Conservation (phyloP, 1,284 basidiomycete genomes). For the Apiotrichum siamense region DNA sequence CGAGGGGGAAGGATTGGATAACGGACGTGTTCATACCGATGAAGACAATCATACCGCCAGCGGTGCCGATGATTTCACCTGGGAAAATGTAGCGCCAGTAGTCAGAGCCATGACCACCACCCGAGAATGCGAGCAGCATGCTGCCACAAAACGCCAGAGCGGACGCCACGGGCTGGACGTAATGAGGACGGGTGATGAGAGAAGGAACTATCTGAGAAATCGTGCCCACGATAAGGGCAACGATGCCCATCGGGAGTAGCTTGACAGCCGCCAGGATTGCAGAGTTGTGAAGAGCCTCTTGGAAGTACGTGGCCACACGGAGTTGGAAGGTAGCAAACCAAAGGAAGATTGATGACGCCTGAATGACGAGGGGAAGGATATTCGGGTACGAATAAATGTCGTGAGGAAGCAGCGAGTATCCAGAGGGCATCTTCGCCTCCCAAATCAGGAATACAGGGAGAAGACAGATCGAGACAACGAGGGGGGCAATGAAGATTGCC, state of each 20-base stretch:
- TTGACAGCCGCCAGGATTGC: conserved; percentile 42
- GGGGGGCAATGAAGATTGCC: conserved; percentile 41
- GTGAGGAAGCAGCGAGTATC: conserved; percentile 42
- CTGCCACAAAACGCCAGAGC: conserved; percentile 31
- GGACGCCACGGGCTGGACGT: conserved; percentile 32
- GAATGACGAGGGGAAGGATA: conserved; percentile 41
- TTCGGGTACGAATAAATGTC: conserved; percentile 42
- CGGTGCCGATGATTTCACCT: conserved; percentile 37
- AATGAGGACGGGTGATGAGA: conserved; percentile 38
- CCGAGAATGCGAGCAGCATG: conserved; percentile 40
- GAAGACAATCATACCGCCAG: conserved; percentile 41
- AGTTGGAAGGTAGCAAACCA: conserved; percentile 41
- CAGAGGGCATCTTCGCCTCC: conserved; percentile 31
- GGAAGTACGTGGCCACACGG: conserved; percentile 43
- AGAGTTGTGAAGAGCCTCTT: conserved; percentile 32
- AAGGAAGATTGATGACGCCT: conserved; percentile 26
- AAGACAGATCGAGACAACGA: conserved; percentile 26
- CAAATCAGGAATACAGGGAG: conserved; percentile 23
- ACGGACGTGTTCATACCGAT: conserved; percentile 40
- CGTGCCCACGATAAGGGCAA: conserved; percentile 35
- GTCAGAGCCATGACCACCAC: conserved; percentile 35
- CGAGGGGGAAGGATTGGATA: conserved; percentile 36
- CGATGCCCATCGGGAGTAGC: conserved; percentile 43
- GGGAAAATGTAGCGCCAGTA: conserved; percentile 45
- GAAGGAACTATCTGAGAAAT: conserved; percentile 31